These are phyloP conservation scores for Rutidosis leptorrhynchoides DNA, from an alignment of 129 eudicot species.

Conservation along the genomic window DNA sequence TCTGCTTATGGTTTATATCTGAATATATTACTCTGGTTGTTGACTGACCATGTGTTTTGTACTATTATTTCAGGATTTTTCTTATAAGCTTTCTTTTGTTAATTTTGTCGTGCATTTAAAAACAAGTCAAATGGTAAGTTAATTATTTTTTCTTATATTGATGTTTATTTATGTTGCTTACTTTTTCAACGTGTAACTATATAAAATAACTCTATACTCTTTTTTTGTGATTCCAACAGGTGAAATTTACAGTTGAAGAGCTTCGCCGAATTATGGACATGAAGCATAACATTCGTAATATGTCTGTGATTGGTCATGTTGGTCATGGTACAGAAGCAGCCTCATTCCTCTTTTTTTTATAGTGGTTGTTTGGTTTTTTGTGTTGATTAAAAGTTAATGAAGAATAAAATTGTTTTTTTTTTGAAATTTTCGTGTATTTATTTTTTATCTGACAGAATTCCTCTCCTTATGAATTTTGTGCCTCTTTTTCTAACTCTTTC, in stretches of 20 bases:
- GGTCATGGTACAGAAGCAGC: conserved; percentile 52
- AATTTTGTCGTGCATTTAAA: conserved; percentile 14
- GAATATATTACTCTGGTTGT: not conserved
- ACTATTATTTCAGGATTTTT: conserved; percentile 16
- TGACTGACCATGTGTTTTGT: not conserved
- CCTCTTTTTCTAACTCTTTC: too few relatives aligned
- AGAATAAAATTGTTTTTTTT: too few relatives aligned
- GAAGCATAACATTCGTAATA: conserved; percentile 72
- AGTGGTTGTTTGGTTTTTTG: too few relatives aligned
- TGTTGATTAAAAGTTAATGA: too few relatives aligned
- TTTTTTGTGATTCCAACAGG: conserved; percentile 39
- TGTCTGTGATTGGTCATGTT: conserved; percentile 87
- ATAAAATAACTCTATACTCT: not conserved
- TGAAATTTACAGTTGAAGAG: conserved; percentile 81
- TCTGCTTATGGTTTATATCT: not conserved
- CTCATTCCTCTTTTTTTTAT: not conserved
- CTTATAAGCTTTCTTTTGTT: not conserved
- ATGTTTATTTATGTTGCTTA: not conserved
- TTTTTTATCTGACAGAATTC: too few relatives aligned
- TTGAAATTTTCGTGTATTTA: not conserved
- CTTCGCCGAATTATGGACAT: conserved; percentile 70
- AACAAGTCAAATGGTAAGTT: conserved; percentile 36
- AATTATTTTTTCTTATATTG: not conserved
- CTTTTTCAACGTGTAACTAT: not conserved
- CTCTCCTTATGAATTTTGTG: too few relatives aligned